These are phyloP conservation scores for Cadophora sp. DNA, from an alignment of 2,329 filamentous ascomycete species.

Conservation along the genomic window DNA sequence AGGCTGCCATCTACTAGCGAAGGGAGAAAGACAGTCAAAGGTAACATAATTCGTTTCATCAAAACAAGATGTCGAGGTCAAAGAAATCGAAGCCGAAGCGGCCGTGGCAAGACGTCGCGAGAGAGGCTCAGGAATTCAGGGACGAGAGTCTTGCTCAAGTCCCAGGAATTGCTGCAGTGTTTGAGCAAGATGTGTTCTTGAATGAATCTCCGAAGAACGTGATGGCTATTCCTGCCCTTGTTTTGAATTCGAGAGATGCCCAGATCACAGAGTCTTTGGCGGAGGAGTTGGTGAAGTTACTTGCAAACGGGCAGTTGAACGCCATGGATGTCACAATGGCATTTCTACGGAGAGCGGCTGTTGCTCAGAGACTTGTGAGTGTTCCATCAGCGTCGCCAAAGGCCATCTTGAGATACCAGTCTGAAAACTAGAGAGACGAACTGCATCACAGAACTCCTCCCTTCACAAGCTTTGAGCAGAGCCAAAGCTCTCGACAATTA, in stretches of 20 bases:
- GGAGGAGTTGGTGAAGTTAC: constrained; percentile 52
- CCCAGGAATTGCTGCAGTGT: constrained; percentile 14
- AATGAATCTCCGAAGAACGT: constrained; percentile 35
- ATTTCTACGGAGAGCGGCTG: constrained; percentile 59
- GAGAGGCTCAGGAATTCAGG: constrained; percentile 51
- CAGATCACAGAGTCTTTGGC: constrained; percentile 54
- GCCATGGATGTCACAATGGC: constrained; percentile 55
- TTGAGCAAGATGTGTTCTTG: constrained; percentile 24
- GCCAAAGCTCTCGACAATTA: constrained; percentile 55
- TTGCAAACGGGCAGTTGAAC: constrained; percentile 52
- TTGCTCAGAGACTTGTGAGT: constrained; percentile 56
- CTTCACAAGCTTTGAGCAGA: constrained; percentile 52
- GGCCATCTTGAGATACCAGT: background rate
- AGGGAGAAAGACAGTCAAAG: background rate
- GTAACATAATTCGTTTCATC: no score
- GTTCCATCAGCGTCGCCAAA: background rate
- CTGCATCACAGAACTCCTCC: constrained; percentile 55
- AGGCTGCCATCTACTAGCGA: background rate
- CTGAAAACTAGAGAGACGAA: constrained; percentile 41
- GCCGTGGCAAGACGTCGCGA: constrained; percentile 52
- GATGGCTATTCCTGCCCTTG: constrained; percentile 48
- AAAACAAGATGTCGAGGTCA: constrained; percentile 48
- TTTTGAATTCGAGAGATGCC: constrained; percentile 52
- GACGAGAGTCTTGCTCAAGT: constrained; percentile 49
- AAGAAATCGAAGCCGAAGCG: constrained; percentile 22